A percentile compares a stretch with the other conserved stretches of the same genome.
These are phyloP conservation scores for Cyclanthera cordifolia DNA, from an alignment of 306 rosid species.

Conservation along the genomic window DNA sequence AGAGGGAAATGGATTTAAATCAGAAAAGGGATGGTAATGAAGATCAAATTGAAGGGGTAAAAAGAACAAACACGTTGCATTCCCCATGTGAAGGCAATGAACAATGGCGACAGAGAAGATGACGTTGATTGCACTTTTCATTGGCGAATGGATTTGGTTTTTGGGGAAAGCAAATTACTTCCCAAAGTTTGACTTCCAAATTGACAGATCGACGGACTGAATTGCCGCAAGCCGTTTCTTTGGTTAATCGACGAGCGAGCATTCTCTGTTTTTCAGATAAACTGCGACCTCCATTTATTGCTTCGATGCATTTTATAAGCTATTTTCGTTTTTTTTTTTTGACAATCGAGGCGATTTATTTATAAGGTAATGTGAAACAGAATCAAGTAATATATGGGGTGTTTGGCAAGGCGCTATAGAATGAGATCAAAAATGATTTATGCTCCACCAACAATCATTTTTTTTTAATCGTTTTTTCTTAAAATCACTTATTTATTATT, in stretches of 20 bases:
- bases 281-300: neutral
- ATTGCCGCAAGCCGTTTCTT: neutral
- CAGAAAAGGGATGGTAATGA: neutral
- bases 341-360: no score
- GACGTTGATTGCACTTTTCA: neutral
- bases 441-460: no score
- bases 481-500: no score
- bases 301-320: no score
- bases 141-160: neutral
- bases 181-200: neutral
- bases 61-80: neutral
- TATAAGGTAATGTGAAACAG: no score
- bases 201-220: neutral
- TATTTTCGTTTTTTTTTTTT: no score
- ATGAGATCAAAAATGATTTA: no score
- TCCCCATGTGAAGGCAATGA: neutral
- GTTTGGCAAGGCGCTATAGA: no score
- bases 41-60: neutral
- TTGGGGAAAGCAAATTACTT: neutral
- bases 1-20: neutral
- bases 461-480: no score
- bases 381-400: no score
- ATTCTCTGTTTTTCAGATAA: neutral
- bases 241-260: no score
- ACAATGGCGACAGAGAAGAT: neutral